These are phyloP conservation scores for Cystobasidium ongulense DNA, from an alignment of 768 basidiomycete genomes.

Conservation along the genomic window DNA sequence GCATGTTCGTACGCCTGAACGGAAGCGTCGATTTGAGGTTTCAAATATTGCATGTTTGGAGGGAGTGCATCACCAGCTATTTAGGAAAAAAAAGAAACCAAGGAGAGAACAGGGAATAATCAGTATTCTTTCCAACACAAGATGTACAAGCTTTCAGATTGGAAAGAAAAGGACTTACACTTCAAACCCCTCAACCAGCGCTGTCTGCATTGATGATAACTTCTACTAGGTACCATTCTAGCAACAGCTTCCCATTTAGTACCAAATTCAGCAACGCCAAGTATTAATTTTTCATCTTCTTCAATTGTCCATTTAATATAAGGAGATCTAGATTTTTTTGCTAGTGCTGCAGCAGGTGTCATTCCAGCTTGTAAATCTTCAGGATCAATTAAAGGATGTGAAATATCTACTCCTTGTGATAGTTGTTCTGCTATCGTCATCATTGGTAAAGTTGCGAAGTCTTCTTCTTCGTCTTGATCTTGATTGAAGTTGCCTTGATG, in stretches of 20 bases:
- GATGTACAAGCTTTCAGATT: not conserved
- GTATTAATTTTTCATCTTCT: slow-evolving; percentile 41
- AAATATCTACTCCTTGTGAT: not conserved
- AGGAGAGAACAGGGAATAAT: too few relatives aligned
- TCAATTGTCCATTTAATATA: slow-evolving; percentile 36
- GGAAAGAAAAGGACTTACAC: not conserved
- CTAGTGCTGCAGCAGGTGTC: slow-evolving; percentile 27
- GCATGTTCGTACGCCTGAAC: slow-evolving; percentile 30
- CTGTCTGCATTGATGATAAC: slow-evolving; percentile 43
- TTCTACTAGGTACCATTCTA: slow-evolving; percentile 38
- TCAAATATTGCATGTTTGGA: slow-evolving; percentile 25
- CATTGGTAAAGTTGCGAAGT: not conserved
- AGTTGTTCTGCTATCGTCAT: slow-evolving; percentile 27
- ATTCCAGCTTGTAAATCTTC: slow-evolving; percentile 16
- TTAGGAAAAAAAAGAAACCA: too few relatives aligned
- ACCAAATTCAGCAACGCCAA: slow-evolving; percentile 39
- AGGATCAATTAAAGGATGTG: slow-evolving; percentile 21
- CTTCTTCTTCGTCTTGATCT: not conserved
- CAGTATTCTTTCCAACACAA: too few relatives aligned
- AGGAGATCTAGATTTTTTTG: slow-evolving; percentile 31
- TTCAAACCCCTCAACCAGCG: slow-evolving; percentile 39
- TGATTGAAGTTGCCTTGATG: not conserved
- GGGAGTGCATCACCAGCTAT: slow-evolving; percentile 34
- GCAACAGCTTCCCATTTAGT: slow-evolving; percentile 43
- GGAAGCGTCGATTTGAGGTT: slow-evolving; percentile 11